These are phyloP conservation scores for Kwoniella sp. DNA, from an alignment of 768 basidiomycete species.

Conservation along the genomic window DNA sequence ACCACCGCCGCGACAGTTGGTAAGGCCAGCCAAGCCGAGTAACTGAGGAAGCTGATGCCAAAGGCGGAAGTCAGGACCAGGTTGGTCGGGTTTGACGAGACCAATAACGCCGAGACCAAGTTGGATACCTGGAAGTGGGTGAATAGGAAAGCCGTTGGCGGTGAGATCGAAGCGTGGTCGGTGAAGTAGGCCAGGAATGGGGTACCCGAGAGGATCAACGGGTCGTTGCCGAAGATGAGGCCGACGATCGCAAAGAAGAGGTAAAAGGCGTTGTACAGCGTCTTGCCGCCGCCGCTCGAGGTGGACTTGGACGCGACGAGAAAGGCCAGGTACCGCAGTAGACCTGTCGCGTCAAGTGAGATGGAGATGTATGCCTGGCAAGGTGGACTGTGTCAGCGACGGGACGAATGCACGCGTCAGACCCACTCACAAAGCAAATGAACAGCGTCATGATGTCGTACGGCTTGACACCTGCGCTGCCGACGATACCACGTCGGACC, in stretches of 20 bases:
- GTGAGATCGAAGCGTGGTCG: slow-evolving; percentile 56
- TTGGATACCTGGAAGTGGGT: slow-evolving; percentile 66
- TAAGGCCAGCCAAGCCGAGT: slow-evolving; percentile 75
- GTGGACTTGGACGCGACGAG: slow-evolving; percentile 81
- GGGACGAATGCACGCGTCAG: neutral
- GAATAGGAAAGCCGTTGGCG: slow-evolving; percentile 53
- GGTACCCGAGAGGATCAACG: slow-evolving; percentile 85
- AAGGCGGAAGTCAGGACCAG: slow-evolving; percentile 88
- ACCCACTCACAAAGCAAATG: slow-evolving; percentile 66
- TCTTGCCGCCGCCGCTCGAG: slow-evolving; percentile 57
- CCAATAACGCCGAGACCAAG: slow-evolving; percentile 61
- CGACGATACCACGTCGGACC: slow-evolving; percentile 73
- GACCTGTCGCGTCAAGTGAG: slow-evolving; percentile 81
- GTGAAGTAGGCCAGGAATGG: slow-evolving; percentile 88
- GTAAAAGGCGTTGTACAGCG: slow-evolving; percentile 75
- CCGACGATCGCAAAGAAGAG: slow-evolving; percentile 73
- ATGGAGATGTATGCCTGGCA: slow-evolving; percentile 75
- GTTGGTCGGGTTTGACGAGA: slow-evolving; percentile 90
- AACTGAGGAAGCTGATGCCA: slow-evolving; percentile 66
- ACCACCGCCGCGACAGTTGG: slow-evolving; percentile 67
- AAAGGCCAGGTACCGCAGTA: slow-evolving; percentile 80
- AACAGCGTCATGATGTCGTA: slow-evolving; percentile 92
- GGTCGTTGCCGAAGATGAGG: slow-evolving; percentile 84
- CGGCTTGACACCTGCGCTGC: slow-evolving; percentile 72
- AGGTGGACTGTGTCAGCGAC: neutral